A percentile compares a stretch with the other conserved stretches of the same genome.
Evolutionary conservation across 2,329 filamentous ascomycete genomes (phyloP).

Genomic region (Teratosphaeriaceae sp.): DNA sequence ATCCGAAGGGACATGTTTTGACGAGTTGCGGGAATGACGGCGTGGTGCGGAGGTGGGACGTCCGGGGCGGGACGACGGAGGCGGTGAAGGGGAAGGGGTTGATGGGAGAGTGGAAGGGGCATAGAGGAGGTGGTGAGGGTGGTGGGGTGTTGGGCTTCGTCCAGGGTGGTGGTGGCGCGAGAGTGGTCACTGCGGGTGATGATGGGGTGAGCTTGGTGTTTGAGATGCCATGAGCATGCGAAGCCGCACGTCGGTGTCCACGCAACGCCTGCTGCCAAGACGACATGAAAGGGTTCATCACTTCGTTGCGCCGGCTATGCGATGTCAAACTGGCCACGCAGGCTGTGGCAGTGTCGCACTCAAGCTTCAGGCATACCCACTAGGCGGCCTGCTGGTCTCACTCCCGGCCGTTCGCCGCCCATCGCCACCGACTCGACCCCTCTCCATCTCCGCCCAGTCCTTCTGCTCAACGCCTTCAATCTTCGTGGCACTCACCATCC

Average conservation of each 20-base stretch:
- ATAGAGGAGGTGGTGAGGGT: constrained; percentile 75
- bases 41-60: constrained; percentile 83
- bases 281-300: no score
- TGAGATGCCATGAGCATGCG: constrained; percentile 7
- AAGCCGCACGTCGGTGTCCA: background rate
- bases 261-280: no score
- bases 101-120: constrained; percentile 83
- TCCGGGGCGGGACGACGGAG: constrained; percentile 58
- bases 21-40: constrained; percentile 92
- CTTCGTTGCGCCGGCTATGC: background rate
- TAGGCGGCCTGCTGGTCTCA: constrained; percentile 1
- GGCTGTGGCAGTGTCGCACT: no score
- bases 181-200: constrained; percentile 84
- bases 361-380: constrained; percentile 4
- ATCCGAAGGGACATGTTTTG: constrained; percentile 54
- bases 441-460: constrained; percentile 22
- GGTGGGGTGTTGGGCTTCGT: constrained; percentile 90
- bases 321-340: no score
- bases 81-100: constrained; percentile 63
- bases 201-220: constrained; percentile 67
- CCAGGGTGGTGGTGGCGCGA: constrained; percentile 65
- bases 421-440: constrained; percentile 4
- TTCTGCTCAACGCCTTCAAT: constrained; percentile 18
- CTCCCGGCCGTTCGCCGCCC: background rate
- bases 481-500: constrained; percentile 20